Percentiles rank a stretch among this genome's conserved stretches.
Evolutionary conservation across 2,329 filamentous ascomycete species (phyloP).

Genomic region (Madurella mycetomatis): DNA sequence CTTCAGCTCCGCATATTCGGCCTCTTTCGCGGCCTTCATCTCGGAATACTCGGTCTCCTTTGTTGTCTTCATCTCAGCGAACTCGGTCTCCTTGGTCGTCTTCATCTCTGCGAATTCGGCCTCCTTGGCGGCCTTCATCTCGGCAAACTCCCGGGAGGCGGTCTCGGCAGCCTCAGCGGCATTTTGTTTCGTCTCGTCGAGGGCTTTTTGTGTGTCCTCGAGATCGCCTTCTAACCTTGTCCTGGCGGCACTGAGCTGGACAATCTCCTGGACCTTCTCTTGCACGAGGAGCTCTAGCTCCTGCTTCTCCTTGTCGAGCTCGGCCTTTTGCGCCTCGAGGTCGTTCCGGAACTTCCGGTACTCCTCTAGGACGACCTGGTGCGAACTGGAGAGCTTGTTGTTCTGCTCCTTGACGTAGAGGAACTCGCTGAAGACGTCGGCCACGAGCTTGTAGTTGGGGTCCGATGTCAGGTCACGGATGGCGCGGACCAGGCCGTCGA

Average conservation of each 20-base stretch:
- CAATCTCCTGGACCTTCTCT: conserved; percentile 26
- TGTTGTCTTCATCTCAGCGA: conserved; percentile 5
- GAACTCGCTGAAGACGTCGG: conserved; percentile 32
- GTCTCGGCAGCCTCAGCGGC: conserved; percentile 20
- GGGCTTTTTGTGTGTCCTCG: conserved; percentile 17
- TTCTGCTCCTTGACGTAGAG: conserved; percentile 32
- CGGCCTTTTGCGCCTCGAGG: conserved; percentile 28
- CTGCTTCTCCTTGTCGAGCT: conserved; percentile 26
- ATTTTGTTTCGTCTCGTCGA: conserved; percentile 19
- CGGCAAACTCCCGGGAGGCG: conserved; percentile 16
- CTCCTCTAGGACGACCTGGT: conserved; percentile 32
- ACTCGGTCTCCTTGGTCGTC: conserved; percentile 12
- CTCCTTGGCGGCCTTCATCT: conserved; percentile 4
- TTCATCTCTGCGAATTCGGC: neutral
- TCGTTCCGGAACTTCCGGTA: conserved; percentile 33
- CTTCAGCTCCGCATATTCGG: neutral
- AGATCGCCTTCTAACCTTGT: conserved; percentile 24
- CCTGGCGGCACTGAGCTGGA: conserved; percentile 22
- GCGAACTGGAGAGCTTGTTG: conserved; percentile 28
- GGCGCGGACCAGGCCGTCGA: conserved; percentile 33
- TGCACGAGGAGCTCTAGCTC: conserved; percentile 26
- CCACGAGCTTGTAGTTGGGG: conserved; percentile 33
- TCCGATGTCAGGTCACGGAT: conserved; percentile 33
- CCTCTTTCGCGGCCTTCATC: conserved; percentile 8
- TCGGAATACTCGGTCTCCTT: conserved; percentile 7